Evolutionary conservation across 805 yeast species (phyloP).

Genomic region (Yamadazyma philogaea): DNA sequence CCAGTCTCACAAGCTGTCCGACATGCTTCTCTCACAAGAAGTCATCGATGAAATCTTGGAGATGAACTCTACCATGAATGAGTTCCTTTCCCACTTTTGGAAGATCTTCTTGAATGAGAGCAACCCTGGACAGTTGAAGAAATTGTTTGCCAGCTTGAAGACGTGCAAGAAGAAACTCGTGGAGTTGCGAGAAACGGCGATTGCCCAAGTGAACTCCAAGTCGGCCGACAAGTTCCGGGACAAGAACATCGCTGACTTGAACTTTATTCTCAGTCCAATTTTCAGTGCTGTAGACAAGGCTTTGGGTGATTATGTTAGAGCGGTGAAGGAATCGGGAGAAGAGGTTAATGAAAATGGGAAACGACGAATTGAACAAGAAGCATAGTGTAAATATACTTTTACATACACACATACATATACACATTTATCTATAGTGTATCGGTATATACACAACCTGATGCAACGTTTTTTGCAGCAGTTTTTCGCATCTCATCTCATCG

Average conservation of each 20-base stretch:
- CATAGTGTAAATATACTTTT: slow-evolving; percentile 1
- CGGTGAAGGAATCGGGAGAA: slow-evolving; percentile 18
- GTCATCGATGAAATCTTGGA: slow-evolving; percentile 32
- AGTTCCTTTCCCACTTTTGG: slow-evolving; percentile 45
- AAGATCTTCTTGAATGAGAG: slow-evolving; percentile 33
- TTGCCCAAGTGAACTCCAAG: slow-evolving; percentile 16
- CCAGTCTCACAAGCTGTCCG: slow-evolving; percentile 1
- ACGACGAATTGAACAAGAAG: slow-evolving; percentile 19
- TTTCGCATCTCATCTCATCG: slow-evolving; percentile 9
- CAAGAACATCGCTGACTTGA: slow-evolving; percentile 30
- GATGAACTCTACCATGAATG: slow-evolving; percentile 39
- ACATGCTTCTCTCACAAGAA: slow-evolving; percentile 4
- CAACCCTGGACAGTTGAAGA: slow-evolving; percentile 37
- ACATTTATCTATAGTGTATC: not conserved
- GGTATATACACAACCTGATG: not conserved
- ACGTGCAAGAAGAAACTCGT: slow-evolving; percentile 29
- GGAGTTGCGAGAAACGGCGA: slow-evolving; percentile 25
- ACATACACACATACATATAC: too few species aligned
- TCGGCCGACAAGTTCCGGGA: slow-evolving; percentile 29
- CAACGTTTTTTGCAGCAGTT: not conserved
- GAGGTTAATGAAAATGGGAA: slow-evolving; percentile 35
- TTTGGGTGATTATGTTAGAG: slow-evolving; percentile 31
- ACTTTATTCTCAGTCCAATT: slow-evolving; percentile 30
- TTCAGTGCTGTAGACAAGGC: slow-evolving; percentile 33
- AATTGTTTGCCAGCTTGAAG: slow-evolving; percentile 34